Base-by-base conservation (phyloP, 139 green algal genomes). In the Coelastrella sp. region DNA sequence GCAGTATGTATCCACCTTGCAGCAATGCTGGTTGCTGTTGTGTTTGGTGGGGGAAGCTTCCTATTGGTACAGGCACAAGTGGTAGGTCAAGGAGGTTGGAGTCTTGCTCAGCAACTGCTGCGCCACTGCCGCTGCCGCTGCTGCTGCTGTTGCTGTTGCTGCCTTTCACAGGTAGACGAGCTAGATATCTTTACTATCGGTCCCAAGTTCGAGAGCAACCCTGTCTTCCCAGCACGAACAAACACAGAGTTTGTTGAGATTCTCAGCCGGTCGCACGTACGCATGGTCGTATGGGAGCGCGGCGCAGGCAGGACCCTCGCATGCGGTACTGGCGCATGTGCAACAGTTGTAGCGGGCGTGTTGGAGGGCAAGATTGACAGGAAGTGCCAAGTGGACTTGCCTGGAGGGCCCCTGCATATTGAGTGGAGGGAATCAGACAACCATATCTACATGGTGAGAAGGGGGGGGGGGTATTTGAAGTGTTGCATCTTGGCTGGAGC, bases 201-300 rank as follows among this genome's bases (percentile, higher is more conserved):
- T 13, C 98, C 98, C 14, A 89, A 96, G 73, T 99, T 99, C 92
- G 98, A 99, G 94, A 92, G 91, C 71, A 92, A 99, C 92, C 58
- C 92, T 0, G 96, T 96, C 3, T 99, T 99, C 92, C 98, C 98
- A 5, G 97, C 97, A 0, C 92, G 94, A 22, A 99, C 95, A 85
- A 99, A 99, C 95, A 99, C 98, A 32, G 97, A 99, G 79, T 98
- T 99, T 85, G 94, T 97, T 0, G 94, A 98, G 91, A 95, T 99
- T 22, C 57, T 98, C 2, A 94, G 80, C 58, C 91, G 92, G 23
- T 88, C 59, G 5, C 95, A 99, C 86, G 95, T 99, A 59, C 94
- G 95, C 84, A 99, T 99, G 97, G 90, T 95, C 3, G 98, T 99
- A 20, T 99, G 98, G 98, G 98, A 99, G 95, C 95, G 98, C 17